Percentiles rank a stretch among this genome's conserved stretches.
Conservation (phyloP, 2,329 filamentous ascomycete genomes). For the Verticillium nubilum region DNA sequence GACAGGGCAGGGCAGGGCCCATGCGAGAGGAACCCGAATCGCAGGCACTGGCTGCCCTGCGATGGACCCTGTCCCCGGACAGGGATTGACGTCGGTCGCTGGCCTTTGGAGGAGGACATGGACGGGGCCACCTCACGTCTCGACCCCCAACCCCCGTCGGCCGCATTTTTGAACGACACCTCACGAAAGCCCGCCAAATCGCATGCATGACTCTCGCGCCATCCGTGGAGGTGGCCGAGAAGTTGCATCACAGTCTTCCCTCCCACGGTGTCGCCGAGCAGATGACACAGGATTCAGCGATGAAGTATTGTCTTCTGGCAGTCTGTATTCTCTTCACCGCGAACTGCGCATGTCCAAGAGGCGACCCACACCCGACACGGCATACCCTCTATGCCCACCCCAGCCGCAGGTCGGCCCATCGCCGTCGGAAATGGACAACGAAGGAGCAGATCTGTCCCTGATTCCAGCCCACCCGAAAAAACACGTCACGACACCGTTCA, state of each 20-base stretch:
- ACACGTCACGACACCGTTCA: background rate
- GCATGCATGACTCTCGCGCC: background rate
- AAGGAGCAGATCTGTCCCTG: background rate
- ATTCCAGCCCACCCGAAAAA: background rate
- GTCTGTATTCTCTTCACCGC: no score
- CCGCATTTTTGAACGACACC: background rate
- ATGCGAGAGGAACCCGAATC: background rate
- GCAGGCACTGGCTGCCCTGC: background rate
- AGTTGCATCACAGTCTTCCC: background rate
- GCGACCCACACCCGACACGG: no score
- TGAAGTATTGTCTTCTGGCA: no score
- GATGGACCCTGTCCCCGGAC: background rate
- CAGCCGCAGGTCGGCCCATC: background rate
- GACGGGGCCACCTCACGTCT: background rate
- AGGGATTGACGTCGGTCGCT: background rate
- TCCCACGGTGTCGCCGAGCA: no score
- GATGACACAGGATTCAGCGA: no score
- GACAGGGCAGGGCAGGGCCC: background rate
- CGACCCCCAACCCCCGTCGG: background rate
- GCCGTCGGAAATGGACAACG: background rate
- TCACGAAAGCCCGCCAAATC: background rate
- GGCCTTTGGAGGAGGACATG: background rate
- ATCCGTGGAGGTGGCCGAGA: background rate
- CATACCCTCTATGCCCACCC: background rate
- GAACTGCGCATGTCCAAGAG: no score